Conservation (phyloP, 805 yeast species). For the Ogataea zsoltii region DNA sequence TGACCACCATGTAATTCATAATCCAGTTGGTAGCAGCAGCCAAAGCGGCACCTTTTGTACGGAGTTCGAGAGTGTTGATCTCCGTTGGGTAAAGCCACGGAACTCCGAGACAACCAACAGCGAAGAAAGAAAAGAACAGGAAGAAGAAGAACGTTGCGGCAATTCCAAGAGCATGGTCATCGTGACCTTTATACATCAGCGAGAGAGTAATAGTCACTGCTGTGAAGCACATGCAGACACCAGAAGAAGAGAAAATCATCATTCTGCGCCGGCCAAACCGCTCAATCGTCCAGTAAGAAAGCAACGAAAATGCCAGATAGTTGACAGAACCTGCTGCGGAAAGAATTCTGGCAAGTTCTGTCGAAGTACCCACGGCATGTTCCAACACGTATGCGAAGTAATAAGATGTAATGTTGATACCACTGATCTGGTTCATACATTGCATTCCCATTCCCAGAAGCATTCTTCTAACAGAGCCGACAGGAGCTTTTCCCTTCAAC, state of each 20-base stretch:
- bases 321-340: conserved; percentile 29
- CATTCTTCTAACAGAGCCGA: conserved; percentile 25
- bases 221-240: conserved; percentile 44
- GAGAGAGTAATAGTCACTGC: conserved; percentile 32
- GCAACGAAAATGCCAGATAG: conserved; percentile 22
- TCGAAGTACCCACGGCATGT: conserved; percentile 35
- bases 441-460: conserved; percentile 36
- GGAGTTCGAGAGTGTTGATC: conserved; percentile 27
- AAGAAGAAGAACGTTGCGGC: conserved; percentile 38
- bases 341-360: conserved; percentile 40
- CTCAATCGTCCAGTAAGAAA: conserved; percentile 34
- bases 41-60: conserved; percentile 31
- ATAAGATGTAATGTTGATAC: conserved; percentile 33
- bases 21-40: conserved; percentile 33
- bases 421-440: conserved; percentile 41
- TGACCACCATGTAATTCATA: conserved; percentile 16
- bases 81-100: conserved; percentile 30
- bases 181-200: conserved; percentile 28
- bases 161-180: conserved; percentile 33
- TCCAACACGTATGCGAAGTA: conserved; percentile 17
- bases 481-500: conserved; percentile 25
- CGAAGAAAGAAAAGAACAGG: conserved; percentile 38
- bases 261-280: conserved; percentile 44
- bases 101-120: conserved; percentile 26
- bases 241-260: conserved; percentile 39